Percentiles rank a stretch among this genome's conserved stretches.
Evolutionary conservation across 257 asterid genomes (phyloP).

Genomic region (Primulina huaijiensis): DNA sequence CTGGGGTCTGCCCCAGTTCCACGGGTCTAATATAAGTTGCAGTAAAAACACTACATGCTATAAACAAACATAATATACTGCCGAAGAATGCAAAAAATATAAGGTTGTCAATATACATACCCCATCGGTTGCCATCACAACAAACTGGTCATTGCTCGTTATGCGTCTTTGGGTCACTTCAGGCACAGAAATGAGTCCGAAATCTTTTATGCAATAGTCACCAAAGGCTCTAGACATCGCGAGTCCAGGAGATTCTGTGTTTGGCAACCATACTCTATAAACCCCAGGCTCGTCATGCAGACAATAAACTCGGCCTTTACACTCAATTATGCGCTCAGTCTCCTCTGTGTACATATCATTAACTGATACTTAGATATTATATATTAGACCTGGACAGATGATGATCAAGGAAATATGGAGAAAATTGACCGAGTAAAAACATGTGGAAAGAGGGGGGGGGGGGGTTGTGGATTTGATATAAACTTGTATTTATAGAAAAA

Average conservation of each 20-base stretch:
- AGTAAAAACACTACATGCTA: too few species aligned
- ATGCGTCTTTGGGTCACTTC: conserved; percentile 73
- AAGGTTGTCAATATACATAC: conserved; percentile 32
- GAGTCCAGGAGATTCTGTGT: conserved; percentile 79
- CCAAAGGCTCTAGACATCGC: conserved; percentile 99
- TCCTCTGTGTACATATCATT: conserved; percentile 54
- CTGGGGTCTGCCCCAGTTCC: too few species aligned
- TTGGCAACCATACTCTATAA: conserved; percentile 84
- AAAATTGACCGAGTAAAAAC: too few species aligned
- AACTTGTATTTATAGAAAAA: neutral
- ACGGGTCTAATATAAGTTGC: too few species aligned
- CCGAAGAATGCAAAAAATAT: too few species aligned
- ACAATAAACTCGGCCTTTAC: conserved; percentile 73
- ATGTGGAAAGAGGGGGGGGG: too few species aligned
- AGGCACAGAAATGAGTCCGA: conserved; percentile 88
- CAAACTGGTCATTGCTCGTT: conserved; percentile 65
- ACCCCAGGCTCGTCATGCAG: conserved; percentile 83
- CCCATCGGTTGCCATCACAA: conserved; percentile 94
- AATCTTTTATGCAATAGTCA: conserved; percentile 79
- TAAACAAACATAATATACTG: too few species aligned
- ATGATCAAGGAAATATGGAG: too few species aligned
- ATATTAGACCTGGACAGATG: neutral
- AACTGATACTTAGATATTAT: neutral
- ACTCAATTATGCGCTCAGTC: conserved; percentile 64
- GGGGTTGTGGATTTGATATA: too few species aligned